Conservation (phyloP, 495 filamentous ascomycete genomes). For the Neurospora pannonica region DNA sequence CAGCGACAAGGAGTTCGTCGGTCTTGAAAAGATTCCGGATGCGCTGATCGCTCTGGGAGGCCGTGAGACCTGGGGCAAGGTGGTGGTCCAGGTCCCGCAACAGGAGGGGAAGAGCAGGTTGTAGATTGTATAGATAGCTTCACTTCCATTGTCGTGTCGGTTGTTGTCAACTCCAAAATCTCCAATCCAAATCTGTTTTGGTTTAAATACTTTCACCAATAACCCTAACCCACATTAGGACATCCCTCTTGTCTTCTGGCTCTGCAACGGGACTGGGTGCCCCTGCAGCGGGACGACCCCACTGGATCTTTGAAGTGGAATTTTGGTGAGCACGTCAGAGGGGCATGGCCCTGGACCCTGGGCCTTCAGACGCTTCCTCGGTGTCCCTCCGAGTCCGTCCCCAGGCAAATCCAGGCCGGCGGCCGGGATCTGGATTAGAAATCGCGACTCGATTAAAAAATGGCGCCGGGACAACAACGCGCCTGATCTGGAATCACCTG, state of each 20-base stretch:
- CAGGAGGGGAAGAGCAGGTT: constrained; percentile 50
- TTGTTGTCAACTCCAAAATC: neutral
- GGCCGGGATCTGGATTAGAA: neutral
- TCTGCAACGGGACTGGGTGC: neutral
- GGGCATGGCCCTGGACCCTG: neutral
- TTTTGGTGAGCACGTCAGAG: neutral
- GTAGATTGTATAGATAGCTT: constrained; percentile 14
- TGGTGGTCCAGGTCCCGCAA: constrained; percentile 72
- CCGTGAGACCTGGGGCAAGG: constrained; percentile 90
- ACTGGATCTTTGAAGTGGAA: neutral
- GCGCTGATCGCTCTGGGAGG: constrained; percentile 70
- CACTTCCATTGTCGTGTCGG: neutral
- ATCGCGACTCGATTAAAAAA: neutral
- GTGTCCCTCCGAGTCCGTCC: neutral
- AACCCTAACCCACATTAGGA: constrained; percentile 1
- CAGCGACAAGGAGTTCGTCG: constrained; percentile 70
- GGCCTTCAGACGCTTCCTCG: neutral
- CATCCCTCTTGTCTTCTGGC: neutral
- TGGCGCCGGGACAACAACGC: neutral
- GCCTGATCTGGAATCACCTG: neutral
- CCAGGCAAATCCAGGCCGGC: neutral
- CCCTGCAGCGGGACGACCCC: neutral
- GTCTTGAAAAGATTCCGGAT: constrained; percentile 66
- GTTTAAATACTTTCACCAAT: neutral
- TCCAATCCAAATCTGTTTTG: neutral